A percentile compares a stretch with the other conserved stretches of the same genome.
phyloP scores from a whole-genome alignment of 2,329 filamentous ascomycete genomes.

The Mariannaea sp. region DNA sequence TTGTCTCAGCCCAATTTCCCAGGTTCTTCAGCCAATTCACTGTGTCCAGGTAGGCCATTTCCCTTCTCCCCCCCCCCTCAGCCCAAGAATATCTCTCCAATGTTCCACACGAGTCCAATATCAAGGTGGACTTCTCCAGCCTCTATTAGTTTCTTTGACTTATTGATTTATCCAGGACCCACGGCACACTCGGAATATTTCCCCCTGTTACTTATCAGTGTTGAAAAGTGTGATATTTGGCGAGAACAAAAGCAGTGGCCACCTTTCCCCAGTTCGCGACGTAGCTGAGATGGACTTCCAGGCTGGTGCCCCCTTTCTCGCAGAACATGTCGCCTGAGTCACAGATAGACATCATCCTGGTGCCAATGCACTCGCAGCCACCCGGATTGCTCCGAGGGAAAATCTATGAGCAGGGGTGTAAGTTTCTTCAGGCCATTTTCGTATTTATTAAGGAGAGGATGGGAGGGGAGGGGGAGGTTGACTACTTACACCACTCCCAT shows the following conservation, averaged over 20 bases:
- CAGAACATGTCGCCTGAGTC: conserved; percentile 30
- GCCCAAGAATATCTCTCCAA: too few relatives aligned
- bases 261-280: conserved; percentile 20
- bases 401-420: conserved; percentile 16
- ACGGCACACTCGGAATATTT: too few relatives aligned
- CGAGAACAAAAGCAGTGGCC: conserved; percentile 22
- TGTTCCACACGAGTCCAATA: too few relatives aligned
- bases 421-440: background rate
- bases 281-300: conserved; percentile 31
- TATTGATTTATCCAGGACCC: too few relatives aligned
- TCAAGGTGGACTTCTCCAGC: too few relatives aligned
- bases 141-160: too few relatives aligned
- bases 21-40: too few relatives aligned
- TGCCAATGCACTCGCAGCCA: conserved; percentile 18
- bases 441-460: background rate
- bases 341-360: conserved; percentile 27
- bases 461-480: too few relatives aligned
- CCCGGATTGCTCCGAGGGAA: conserved; percentile 24
- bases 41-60: too few relatives aligned
- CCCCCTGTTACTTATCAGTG: too few relatives aligned
- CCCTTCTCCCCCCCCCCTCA: too few relatives aligned
- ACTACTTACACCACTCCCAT: conserved; percentile 25
- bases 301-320: conserved; percentile 23
- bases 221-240: conserved; percentile 15
- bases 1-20: too few relatives aligned